phyloP scores from a whole-genome alignment of 2,329 filamentous ascomycete genomes.

The Byssothecium circinans region DNA sequence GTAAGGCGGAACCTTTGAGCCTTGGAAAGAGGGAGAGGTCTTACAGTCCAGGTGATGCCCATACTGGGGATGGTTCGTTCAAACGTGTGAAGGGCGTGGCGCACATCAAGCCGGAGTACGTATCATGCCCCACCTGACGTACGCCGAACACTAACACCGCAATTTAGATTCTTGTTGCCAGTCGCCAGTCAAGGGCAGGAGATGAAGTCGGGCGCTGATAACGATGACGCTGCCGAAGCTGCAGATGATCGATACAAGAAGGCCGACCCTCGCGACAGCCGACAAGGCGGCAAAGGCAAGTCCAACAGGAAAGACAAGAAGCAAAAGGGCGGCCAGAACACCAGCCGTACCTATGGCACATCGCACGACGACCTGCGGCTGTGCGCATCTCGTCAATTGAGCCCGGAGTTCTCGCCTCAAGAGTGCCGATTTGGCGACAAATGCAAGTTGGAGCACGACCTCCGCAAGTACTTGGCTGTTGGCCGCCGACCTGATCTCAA shows the following conservation, averaged over 20 bases:
- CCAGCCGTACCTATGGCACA: constrained; percentile 75
- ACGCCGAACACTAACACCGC: background rate
- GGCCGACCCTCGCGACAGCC: constrained; percentile 37
- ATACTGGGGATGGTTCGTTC: constrained; percentile 17
- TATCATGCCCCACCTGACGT: background rate
- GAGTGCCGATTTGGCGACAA: constrained; percentile 76
- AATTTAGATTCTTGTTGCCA: constrained; percentile 37
- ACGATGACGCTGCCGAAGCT: constrained; percentile 62
- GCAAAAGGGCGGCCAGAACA: constrained; percentile 76
- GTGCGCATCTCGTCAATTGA: constrained; percentile 72
- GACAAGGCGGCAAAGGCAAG: constrained; percentile 43
- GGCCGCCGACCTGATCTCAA: constrained; percentile 79
- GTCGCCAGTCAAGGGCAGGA: constrained; percentile 25
- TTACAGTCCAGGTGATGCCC: constrained; percentile 38
- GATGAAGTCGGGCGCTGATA: constrained; percentile 34
- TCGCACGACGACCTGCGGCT: constrained; percentile 77
- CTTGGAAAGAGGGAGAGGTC: constrained; percentile 36
- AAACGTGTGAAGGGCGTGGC: constrained; percentile 59
- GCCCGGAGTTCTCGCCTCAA: constrained; percentile 76
- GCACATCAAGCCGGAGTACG: constrained; percentile 72
- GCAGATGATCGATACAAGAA: constrained; percentile 52
- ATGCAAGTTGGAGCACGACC: constrained; percentile 80
- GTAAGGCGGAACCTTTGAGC: constrained; percentile 34
- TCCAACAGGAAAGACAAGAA: constrained; percentile 55
- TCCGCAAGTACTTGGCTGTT: constrained; percentile 81